Conservation (phyloP, 805 yeast genomes). For the Metschnikowia shivogae region DNA sequence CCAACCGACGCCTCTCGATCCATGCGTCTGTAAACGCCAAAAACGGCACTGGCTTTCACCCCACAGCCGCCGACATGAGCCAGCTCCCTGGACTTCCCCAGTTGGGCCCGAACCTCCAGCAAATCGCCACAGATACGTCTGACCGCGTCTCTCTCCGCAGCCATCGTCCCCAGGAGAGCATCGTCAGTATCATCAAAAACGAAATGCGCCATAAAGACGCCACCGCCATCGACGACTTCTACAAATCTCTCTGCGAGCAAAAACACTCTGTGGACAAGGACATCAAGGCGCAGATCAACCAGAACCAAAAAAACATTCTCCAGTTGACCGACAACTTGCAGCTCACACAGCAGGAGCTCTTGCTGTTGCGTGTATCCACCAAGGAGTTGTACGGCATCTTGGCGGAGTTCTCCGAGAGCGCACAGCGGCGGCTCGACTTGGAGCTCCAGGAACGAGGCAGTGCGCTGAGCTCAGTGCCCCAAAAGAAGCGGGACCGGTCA, state of each 20-base stretch:
- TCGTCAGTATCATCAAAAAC: constrained; percentile 18
- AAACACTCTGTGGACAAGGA: constrained; percentile 50
- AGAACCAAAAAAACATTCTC: constrained; percentile 59
- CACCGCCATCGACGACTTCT: constrained; percentile 65
- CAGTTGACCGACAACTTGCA: constrained; percentile 57
- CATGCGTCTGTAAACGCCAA: constrained; percentile 16
- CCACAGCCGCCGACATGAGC: constrained; percentile 5
- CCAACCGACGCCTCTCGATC: constrained; percentile 18
- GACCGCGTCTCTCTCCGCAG: constrained; percentile 14
- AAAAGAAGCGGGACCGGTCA: constrained; percentile 52
- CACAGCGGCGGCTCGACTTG: constrained; percentile 50
- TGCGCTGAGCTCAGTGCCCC: constrained; percentile 13
- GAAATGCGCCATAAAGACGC: constrained; percentile 65
- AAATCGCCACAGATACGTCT: constrained; percentile 12
- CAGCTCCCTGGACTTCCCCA: constrained; percentile 16
- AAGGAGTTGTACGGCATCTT: constrained; percentile 58
- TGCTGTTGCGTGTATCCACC: constrained; percentile 56
- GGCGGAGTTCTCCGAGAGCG: constrained; percentile 54
- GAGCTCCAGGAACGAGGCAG: constrained; percentile 8
- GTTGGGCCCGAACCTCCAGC: constrained; percentile 19
- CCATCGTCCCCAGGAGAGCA: constrained; percentile 10
- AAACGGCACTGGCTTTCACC: constrained; percentile 7
- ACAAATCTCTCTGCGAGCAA: constrained; percentile 48
- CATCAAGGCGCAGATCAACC: constrained; percentile 54
- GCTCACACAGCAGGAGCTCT: constrained; percentile 61